Conservation (phyloP, 257 asterid species). For the Solanum tarijense region DNA sequence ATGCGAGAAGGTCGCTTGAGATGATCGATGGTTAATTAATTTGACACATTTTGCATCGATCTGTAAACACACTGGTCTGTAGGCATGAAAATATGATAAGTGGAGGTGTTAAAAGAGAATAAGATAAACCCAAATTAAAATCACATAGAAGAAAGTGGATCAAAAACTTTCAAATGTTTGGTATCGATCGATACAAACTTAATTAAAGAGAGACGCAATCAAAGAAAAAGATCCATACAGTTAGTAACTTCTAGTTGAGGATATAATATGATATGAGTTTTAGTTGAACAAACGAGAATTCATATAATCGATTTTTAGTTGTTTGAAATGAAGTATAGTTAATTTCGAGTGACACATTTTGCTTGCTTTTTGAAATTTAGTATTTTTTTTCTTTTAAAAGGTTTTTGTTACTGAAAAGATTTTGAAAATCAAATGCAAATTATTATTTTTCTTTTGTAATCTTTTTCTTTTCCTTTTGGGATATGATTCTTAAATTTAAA, state of each 20-base stretch:
- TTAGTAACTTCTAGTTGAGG: background rate
- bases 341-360: background rate
- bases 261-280: background rate
- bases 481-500: background rate
- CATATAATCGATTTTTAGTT: background rate
- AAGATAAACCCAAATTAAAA: background rate
- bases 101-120: background rate
- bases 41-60: background rate
- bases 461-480: background rate
- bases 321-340: background rate
- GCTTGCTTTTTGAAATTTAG: background rate
- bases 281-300: background rate
- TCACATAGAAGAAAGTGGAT: background rate
- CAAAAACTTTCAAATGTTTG: background rate
- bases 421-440: background rate
- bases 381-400: background rate
- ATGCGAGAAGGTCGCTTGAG: background rate
- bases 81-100: background rate
- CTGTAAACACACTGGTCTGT: rapidly evolving
- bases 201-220: no score
- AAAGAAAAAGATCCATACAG: no score
- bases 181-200: background rate
- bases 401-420: background rate
- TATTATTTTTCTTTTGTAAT: background rate
- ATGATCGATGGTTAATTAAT: background rate